Base-by-base conservation (phyloP, 306 rosid genomes). In the Medicago arabica region DNA sequence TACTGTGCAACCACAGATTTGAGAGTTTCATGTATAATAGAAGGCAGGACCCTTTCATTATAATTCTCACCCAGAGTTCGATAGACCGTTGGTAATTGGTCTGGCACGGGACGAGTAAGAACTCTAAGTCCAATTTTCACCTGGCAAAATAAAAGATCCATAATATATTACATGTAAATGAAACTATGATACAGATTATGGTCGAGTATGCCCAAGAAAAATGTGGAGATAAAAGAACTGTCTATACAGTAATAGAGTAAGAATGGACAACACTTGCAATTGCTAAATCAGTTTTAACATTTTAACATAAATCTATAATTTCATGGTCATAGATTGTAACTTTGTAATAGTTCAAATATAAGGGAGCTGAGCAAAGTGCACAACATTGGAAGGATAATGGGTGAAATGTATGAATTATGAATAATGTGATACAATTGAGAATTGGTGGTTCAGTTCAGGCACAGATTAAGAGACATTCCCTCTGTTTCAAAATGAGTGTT, bases 1-100 rank as follows among this genome's bases (percentile, higher is more conserved):
- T 88, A 91, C 66, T 76, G 93, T 28, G 97, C 98, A 67, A 93
- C 92, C 75, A 93, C 97, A 77, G 94, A 80, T 87, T 91, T 89
- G 82, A 89, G 87, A 84, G 98, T 91, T 85, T 91, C 96, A 46
- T 93, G 91, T 47, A 89, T 83, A 62, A 89, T 91, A 66, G 97
- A 93, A 80, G 97, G 93, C 67, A 91, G 79, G 54, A 93, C 85
- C 86, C 92, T 88, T 50, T 88, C 94, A 61, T 84, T 79, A 76
- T 80, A 93, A 68, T 91, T 86, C 86, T 85, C 89, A 51, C 93
- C 97, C 23, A 89, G 83, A 44, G 90, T 87, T 73, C 97, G 89
- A 68, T 91, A 93, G 66, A 91, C 11, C 28, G 89, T 76, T 9
- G 97, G 96, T 67, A 93, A 73, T 65, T 93, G 89, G 59, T 79